phyloP scores from a whole-genome alignment of 352 stramenopile genomes.

The Pythium sp. region DNA sequence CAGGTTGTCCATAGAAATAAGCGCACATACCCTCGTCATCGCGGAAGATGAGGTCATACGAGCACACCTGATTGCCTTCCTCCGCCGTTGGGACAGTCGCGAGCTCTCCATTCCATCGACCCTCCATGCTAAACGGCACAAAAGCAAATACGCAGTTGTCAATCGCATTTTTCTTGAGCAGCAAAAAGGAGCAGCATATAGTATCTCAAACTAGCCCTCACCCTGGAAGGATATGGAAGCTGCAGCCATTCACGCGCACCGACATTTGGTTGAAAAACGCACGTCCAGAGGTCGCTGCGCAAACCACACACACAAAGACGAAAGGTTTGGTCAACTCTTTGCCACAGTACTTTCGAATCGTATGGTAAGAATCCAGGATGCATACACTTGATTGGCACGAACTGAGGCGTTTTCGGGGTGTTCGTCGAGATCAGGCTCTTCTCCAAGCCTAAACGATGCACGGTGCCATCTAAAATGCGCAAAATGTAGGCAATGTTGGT shows the following conservation, averaged over 20 bases:
- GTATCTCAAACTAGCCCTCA: constrained; percentile 3
- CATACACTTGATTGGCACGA: constrained; percentile 52
- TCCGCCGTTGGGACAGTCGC: constrained; percentile 68
- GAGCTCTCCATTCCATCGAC: constrained; percentile 84
- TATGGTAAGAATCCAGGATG: background rate
- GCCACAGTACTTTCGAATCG: background rate
- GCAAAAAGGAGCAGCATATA: background rate
- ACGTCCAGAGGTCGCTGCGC: constrained; percentile 29
- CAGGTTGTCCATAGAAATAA: background rate
- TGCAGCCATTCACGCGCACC: constrained; percentile 83
- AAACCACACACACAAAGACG: background rate
- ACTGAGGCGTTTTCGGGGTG: constrained; percentile 44
- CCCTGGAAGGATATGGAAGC: constrained; percentile 78
- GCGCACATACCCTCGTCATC: constrained; percentile 58
- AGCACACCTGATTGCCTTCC: constrained; percentile 84
- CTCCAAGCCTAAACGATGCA: constrained; percentile 79
- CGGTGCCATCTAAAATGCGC: constrained; percentile 51
- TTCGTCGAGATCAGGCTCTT: constrained; percentile 81
- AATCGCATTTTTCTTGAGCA: background rate
- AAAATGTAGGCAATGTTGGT: background rate
- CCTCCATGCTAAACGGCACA: constrained; percentile 55
- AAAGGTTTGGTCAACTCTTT: background rate
- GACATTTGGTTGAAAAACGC: constrained; percentile 88
- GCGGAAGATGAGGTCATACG: constrained; percentile 79
- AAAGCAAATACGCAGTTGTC: background rate